Evolutionary conservation across 257 asterid genomes (phyloP).

Genomic region (Fraxinus excelsior): DNA sequence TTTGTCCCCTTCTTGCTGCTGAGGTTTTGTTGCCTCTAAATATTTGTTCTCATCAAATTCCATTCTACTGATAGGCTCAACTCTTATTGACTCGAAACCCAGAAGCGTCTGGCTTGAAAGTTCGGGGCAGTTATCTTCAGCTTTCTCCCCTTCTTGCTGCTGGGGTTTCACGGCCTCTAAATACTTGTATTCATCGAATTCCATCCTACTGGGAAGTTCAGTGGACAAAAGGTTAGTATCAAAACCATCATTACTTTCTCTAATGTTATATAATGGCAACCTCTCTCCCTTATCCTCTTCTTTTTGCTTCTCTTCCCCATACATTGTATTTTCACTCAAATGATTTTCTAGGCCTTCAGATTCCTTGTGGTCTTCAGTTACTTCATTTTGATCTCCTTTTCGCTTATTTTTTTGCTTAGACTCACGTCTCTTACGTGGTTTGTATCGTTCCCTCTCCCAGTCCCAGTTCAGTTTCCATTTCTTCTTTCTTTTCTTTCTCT

Average conservation of each 20-base stretch:
- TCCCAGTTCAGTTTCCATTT: conserved; percentile 28
- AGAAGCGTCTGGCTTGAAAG: conserved; percentile 35
- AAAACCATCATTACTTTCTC: conserved; percentile 3
- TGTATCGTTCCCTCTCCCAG: conserved; percentile 27
- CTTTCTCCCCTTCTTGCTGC: conserved; percentile 18
- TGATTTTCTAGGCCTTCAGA: conserved; percentile 16
- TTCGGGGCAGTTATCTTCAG: conserved; percentile 13
- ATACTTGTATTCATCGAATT: background rate
- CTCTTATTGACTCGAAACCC: conserved; percentile 34
- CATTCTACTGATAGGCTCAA: conserved; percentile 20
- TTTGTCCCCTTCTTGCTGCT: conserved; percentile 20
- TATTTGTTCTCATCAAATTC: background rate
- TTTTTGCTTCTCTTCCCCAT: conserved; percentile 1
- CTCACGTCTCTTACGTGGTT: conserved; percentile 22
- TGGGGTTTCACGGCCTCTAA: conserved; percentile 4
- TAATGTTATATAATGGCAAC: conserved; percentile 5
- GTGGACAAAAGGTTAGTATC: background rate
- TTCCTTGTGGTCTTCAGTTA: background rate
- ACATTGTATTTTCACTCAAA: conserved; percentile 12
- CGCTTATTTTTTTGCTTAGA: conserved; percentile 9
- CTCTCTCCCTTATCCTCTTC: conserved; percentile 11
- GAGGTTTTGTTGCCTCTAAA: background rate
- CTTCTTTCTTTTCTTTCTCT: conserved; percentile 33
- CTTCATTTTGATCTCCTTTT: conserved; percentile 13
- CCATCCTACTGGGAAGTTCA: conserved; percentile 19